Evolutionary conservation across 345 rosid species (phyloP).

Genomic region (Sisymbrium altissimum): DNA sequence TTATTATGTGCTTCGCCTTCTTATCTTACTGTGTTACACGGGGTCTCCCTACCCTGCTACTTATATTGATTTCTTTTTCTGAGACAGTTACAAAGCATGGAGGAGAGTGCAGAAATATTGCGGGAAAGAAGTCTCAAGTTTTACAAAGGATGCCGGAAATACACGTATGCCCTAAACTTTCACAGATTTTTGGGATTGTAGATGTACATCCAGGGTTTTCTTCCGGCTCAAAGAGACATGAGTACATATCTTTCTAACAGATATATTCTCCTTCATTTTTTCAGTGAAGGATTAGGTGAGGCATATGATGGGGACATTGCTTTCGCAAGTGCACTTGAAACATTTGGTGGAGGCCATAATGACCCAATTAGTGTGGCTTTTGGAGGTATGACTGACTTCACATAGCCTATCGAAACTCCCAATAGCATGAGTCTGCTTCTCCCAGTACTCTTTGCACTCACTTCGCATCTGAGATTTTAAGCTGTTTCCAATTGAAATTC

Average conservation of each 20-base stretch:
- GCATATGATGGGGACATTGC: slow-evolving; percentile 96
- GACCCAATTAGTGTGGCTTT: slow-evolving; percentile 98
- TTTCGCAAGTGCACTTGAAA: slow-evolving; percentile 95
- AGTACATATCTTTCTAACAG: neutral
- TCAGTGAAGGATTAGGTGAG: slow-evolving; percentile 97
- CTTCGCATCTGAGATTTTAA: slow-evolving; percentile 4
- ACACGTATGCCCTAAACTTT: slow-evolving; percentile 60
- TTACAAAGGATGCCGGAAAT: slow-evolving; percentile 94
- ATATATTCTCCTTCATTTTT: slow-evolving; percentile 10
- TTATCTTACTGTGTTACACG: neutral
- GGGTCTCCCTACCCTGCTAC: neutral
- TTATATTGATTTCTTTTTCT: neutral
- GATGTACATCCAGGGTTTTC: neutral
- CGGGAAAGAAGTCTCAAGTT: slow-evolving; percentile 93
- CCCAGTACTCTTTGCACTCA: neutral
- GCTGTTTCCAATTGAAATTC: neutral
- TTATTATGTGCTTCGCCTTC: neutral
- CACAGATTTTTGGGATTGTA: neutral
- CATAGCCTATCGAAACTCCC: neutral
- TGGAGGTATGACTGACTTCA: slow-evolving; percentile 60
- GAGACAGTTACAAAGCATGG: slow-evolving; percentile 82
- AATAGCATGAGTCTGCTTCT: neutral
- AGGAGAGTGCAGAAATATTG: slow-evolving; percentile 80
- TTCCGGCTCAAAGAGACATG: slow-evolving; percentile 1
- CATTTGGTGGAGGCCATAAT: slow-evolving; percentile 98